A percentile compares a stretch with the other conserved stretches of the same genome.
These are phyloP conservation scores for Zygotorulaspora florentina DNA, from an alignment of 805 yeast species.

Conservation along the genomic window DNA sequence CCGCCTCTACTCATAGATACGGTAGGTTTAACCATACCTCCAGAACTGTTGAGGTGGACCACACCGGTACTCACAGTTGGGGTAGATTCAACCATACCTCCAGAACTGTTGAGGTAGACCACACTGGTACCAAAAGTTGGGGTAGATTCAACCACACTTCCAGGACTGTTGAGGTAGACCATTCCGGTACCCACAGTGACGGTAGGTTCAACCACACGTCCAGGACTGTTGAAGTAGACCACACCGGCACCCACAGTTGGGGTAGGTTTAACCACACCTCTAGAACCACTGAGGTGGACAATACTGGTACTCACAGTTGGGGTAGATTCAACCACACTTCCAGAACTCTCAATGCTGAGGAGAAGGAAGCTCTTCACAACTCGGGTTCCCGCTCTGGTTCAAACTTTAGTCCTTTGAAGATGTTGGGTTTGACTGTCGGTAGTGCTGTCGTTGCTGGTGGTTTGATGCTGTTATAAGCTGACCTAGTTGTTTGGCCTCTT, in stretches of 20 bases:
- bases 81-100: slow-evolving; percentile 48
- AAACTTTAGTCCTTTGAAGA: slow-evolving; percentile 21
- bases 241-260: slow-evolving; percentile 50
- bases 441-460: slow-evolving; percentile 50
- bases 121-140: slow-evolving; percentile 50
- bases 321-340: slow-evolving; percentile 49
- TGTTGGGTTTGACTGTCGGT: slow-evolving; percentile 37
- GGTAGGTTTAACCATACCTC: slow-evolving; percentile 48
- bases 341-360: slow-evolving; percentile 29
- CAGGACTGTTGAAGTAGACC: slow-evolving; percentile 42
- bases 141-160: slow-evolving; percentile 48
- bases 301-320: slow-evolving; percentile 51
- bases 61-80: slow-evolving; percentile 50
- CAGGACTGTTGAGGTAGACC: slow-evolving; percentile 29
- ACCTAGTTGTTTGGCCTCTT: not conserved
- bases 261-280: slow-evolving; percentile 48
- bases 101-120: slow-evolving; percentile 30
- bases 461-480: slow-evolving; percentile 40
- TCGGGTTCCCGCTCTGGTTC: slow-evolving; percentile 22
- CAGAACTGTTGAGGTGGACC: slow-evolving; percentile 16
- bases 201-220: slow-evolving; percentile 49
- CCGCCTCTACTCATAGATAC: slow-evolving; percentile 43
- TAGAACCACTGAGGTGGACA: slow-evolving; percentile 30
- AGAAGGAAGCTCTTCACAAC: slow-evolving; percentile 24
- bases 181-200: slow-evolving; percentile 53